Evolutionary conservation across 2,329 filamentous ascomycete genomes (phyloP), one percentile per base, ranked within the genome.

Genomic region (Ceratocystis eucalypticola): DNA sequence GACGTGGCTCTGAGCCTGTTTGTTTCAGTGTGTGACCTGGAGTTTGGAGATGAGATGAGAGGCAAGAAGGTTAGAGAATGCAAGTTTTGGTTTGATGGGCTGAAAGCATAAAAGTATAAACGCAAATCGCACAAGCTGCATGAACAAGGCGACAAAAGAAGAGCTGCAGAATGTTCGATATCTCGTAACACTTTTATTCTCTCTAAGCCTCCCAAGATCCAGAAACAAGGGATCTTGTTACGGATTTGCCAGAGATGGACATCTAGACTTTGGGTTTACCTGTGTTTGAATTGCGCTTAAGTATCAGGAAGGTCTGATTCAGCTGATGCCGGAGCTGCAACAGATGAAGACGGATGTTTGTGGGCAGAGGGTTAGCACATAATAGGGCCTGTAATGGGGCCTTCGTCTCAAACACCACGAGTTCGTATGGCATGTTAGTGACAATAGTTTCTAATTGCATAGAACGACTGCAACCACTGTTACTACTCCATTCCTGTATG

Each of bases 41-140:
- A n/a, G n/a, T 53, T 53, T n/a, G 10, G 12, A 53, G n/a, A 20
- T 53, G n/a, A 30, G 53, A 30, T n/a, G 22, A 57, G 22, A 15
- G 53, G 22, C 12, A 20, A 22, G n/a, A 25, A 12, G 15, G 48
- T 15, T 15, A 2, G 48, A 30, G 25, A 59, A 37, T 0, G 5
- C 12, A 8, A 59, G 28, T 33, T 30, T n/a, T 37, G 5, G 55
- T n/a, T 59, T 59, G 53, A n/a, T 37, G 28, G 17, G 28, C 12
- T 59, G 55, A 59, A 59, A 59, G 55, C 55, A 53, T 53, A 10
- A 53, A 59, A 59, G 48, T 12, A 53, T 22, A 53, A 25, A 25
- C 8, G 28, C 25, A 59, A 15, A 59, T 25, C 10, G 48, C 48
- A 10, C 22, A 22, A 8, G 6, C 8, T 7, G 25, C 17, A 37